Conservation (phyloP, 2,329 filamentous ascomycete genomes). For the Ambrosiella xylebori region DNA sequence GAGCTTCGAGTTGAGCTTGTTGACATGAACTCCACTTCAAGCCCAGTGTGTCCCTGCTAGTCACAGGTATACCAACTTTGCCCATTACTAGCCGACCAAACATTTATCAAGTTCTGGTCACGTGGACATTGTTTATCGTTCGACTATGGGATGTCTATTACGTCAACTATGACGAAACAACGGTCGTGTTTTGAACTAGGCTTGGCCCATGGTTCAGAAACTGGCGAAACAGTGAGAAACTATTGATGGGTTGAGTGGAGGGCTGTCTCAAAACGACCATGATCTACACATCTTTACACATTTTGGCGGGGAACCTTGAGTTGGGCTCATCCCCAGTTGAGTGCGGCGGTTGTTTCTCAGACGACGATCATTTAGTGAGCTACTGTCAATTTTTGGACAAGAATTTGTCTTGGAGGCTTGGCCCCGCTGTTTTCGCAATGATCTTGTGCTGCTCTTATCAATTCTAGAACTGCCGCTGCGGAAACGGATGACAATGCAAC, state of each 20-base stretch:
- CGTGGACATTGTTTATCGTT: not conserved
- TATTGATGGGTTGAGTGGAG: not conserved
- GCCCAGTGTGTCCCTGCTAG: not conserved
- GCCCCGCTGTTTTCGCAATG: not conserved
- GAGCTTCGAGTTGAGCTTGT: not conserved
- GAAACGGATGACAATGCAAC: too few relatives aligned
- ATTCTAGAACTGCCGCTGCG: too few relatives aligned
- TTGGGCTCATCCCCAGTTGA: not conserved
- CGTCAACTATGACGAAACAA: not conserved
- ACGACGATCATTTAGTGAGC: not conserved
- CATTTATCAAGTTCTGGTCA: too few relatives aligned
- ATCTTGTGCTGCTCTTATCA: not conserved
- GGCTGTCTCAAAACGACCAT: not conserved
- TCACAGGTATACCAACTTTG: not conserved
- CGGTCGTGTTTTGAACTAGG: not conserved
- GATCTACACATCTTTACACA: not conserved
- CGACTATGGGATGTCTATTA: not conserved
- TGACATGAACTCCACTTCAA: not conserved
- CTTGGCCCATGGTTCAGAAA: not conserved
- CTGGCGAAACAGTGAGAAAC: not conserved
- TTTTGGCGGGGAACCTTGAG: not conserved
- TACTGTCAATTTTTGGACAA: not conserved
- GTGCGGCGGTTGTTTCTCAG: not conserved
- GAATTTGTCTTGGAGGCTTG: not conserved
- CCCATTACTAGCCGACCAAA: too few relatives aligned